A percentile compares a stretch with the other conserved stretches of the same genome.
These are phyloP conservation scores for Vanilla planifolia DNA, from an alignment of 106 monocot species.

Conservation along the genomic window DNA sequence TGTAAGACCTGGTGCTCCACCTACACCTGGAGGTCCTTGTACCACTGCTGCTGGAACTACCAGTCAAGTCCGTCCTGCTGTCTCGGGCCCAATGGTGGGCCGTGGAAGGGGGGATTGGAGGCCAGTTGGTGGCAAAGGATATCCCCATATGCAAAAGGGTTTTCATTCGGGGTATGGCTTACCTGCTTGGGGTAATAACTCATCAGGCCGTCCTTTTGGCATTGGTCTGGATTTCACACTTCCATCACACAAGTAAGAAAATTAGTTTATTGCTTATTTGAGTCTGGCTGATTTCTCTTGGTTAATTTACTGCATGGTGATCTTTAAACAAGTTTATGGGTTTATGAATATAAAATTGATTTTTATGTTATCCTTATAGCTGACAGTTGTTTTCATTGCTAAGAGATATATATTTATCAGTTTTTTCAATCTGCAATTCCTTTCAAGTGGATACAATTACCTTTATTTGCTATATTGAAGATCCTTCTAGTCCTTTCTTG, in stretches of 20 bases:
- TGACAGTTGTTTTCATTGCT: too few relatives aligned
- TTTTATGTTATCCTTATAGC: too few relatives aligned
- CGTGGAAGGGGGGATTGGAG: slow-evolving; percentile 87
- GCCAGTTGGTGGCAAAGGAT: slow-evolving; percentile 29
- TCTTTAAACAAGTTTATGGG: not conserved
- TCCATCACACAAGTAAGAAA: slow-evolving; percentile 85
- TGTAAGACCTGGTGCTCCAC: slow-evolving; percentile 67
- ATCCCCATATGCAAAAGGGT: slow-evolving; percentile 22
- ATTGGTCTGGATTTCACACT: slow-evolving; percentile 86
- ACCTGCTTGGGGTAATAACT: slow-evolving; percentile 46
- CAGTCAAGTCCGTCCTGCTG: slow-evolving; percentile 65
- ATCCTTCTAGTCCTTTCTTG: not conserved
- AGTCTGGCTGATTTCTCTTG: not conserved
- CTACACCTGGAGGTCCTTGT: slow-evolving; percentile 38
- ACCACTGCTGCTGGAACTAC: slow-evolving; percentile 26
- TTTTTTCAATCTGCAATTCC: too few relatives aligned
- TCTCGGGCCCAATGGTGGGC: slow-evolving; percentile 37
- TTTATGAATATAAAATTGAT: too few relatives aligned
- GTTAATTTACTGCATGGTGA: not conserved
- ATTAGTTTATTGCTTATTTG: not conserved
- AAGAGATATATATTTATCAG: too few relatives aligned
- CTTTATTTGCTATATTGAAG: not conserved
- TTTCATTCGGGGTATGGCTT: slow-evolving; percentile 53
- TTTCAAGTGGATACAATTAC: too few relatives aligned
- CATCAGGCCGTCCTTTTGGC: slow-evolving; percentile 47